Conservation (phyloP, 176 grass and related monocot genomes). For the Triticum aestivum region DNA sequence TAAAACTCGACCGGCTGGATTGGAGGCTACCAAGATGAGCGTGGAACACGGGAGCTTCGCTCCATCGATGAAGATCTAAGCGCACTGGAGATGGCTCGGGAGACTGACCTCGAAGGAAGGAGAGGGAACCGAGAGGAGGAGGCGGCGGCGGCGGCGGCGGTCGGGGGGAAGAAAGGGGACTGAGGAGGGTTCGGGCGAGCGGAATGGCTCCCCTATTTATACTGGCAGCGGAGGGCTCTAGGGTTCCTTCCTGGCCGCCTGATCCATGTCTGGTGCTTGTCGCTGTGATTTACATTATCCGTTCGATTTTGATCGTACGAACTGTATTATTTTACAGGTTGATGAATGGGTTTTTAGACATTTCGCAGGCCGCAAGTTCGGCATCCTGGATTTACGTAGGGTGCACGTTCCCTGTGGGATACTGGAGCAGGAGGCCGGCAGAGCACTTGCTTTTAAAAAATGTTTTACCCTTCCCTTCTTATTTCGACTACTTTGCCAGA, state of each 20-base stretch:
- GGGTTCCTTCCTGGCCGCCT: slow-evolving; percentile 4
- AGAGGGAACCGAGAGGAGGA: neutral
- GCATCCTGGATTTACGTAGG: neutral
- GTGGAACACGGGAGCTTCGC: neutral
- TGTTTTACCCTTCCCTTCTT: too few species aligned
- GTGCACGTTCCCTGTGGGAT: neutral
- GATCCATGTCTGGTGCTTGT: neutral
- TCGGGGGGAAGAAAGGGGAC: neutral
- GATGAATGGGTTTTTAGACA: neutral
- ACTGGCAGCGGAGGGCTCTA: neutral
- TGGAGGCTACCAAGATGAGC: neutral
- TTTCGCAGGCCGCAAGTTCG: slow-evolving; percentile 12
- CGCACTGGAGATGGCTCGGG: neutral
- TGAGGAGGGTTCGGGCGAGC: neutral
- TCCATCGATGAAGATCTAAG: neutral
- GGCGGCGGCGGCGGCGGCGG: neutral
- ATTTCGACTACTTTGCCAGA: too few species aligned
- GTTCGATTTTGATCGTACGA: neutral
- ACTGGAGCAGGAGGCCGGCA: neutral
- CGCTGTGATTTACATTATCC: neutral
- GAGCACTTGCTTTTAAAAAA: neutral
- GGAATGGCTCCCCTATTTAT: neutral
- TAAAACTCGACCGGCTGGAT: neutral
- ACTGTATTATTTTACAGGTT: neutral
- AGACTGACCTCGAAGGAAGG: neutral